Conservation (phyloP, 176 grass and related monocot genomes). For the Triticum timopheevii region DNA sequence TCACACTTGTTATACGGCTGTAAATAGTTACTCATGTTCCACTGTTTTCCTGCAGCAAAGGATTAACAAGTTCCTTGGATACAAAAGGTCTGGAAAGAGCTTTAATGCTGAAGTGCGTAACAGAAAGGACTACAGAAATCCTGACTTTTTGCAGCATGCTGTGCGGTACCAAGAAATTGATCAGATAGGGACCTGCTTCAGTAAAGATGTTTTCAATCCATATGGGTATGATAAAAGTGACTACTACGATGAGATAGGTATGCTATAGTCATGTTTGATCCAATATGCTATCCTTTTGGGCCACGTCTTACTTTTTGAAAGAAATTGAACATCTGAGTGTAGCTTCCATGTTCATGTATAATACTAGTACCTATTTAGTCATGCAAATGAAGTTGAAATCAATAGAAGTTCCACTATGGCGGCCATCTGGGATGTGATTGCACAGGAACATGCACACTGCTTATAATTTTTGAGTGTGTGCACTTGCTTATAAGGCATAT, state of each 20-base stretch:
- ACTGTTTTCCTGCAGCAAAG: conserved; percentile 59
- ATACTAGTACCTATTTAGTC: neutral
- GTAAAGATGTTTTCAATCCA: conserved; percentile 94
- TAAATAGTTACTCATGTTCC: neutral
- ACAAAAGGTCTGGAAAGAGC: conserved; percentile 77
- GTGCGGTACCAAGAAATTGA: conserved; percentile 98
- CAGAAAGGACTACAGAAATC: conserved; percentile 94
- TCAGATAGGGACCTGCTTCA: conserved; percentile 92
- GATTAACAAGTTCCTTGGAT: conserved; percentile 78
- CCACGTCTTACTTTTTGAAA: neutral
- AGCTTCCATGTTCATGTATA: neutral
- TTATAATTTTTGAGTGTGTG: neutral
- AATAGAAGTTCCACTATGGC: neutral
- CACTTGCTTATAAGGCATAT: neutral
- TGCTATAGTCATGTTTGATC: conserved; percentile 6
- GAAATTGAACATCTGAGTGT: neutral
- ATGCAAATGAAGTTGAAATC: neutral
- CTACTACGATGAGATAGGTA: conserved; percentile 91
- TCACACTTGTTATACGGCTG: neutral
- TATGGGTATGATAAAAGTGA: conserved; percentile 81
- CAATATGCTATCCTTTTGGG: conserved; percentile 8
- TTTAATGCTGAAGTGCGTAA: conserved; percentile 97
- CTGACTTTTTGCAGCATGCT: conserved; percentile 95
- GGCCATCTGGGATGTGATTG: neutral
- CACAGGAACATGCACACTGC: neutral